Percentiles rank a stretch among this genome's conserved stretches.
Evolutionary conservation across 305 asterid species (phyloP).

Genomic region (Ilex paraguariensis): DNA sequence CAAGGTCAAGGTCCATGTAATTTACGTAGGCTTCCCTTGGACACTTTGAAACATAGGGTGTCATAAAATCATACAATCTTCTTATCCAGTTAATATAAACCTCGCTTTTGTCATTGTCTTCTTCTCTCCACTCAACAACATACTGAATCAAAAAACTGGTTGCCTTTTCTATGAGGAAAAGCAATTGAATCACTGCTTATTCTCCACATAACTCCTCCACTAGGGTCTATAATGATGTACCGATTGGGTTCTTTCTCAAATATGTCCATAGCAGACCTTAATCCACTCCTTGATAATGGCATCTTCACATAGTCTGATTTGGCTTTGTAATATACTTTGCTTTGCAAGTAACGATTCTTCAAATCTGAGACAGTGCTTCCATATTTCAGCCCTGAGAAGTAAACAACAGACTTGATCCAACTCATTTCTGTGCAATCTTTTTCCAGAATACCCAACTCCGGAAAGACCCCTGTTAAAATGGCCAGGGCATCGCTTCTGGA

Average conservation of each 20-base stretch:
- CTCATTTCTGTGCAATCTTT: constrained; percentile 20
- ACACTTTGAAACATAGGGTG: constrained; percentile 39
- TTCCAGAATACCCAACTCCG: constrained; percentile 30
- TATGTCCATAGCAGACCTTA: constrained; percentile 21
- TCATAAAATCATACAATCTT: constrained; percentile 43
- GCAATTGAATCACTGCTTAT: constrained; percentile 51
- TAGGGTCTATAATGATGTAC: constrained; percentile 66
- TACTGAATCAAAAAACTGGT: constrained; percentile 62
- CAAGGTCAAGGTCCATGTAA: constrained; percentile 73
- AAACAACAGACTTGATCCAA: constrained; percentile 33
- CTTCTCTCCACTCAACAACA: constrained; percentile 48
- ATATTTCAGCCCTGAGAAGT: constrained; percentile 44
- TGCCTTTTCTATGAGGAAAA: constrained; percentile 70
- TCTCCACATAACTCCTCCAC: constrained; percentile 62
- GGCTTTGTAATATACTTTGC: constrained; percentile 59
- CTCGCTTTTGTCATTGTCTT: constrained; percentile 23
- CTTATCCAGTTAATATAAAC: constrained; percentile 55
- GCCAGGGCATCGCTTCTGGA: constrained; percentile 30
- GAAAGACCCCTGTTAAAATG: constrained; percentile 27
- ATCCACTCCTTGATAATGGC: constrained; percentile 31
- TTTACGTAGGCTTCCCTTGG: constrained; percentile 79
- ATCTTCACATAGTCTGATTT: constrained; percentile 67
- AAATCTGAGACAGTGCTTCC: constrained; percentile 26
- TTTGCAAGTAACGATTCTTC: constrained; percentile 33
- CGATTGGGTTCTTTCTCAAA: constrained; percentile 63